A percentile compares a stretch with the other conserved stretches of the same genome.
Conservation (phyloP, 2,329 filamentous ascomycete genomes). For the Hysterium pulicare region DNA sequence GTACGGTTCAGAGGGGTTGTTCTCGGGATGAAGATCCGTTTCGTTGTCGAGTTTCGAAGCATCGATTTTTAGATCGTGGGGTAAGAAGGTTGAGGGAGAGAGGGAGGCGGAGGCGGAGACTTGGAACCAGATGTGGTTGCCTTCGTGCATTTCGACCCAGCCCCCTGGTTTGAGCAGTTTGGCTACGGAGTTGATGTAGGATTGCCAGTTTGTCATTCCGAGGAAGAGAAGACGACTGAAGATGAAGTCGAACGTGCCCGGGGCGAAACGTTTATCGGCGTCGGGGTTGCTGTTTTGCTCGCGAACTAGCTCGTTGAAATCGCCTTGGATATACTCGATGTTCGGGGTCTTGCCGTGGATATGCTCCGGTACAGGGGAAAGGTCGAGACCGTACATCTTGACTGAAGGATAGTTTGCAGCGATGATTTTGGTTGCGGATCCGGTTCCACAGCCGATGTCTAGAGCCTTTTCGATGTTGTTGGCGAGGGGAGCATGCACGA, state of each 20-base stretch:
- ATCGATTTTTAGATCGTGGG: not conserved
- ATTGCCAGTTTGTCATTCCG: slow-evolving; percentile 51
- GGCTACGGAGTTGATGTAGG: slow-evolving; percentile 40
- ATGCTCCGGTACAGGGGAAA: slow-evolving; percentile 21
- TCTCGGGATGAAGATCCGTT: not conserved
- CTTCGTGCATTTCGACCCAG: slow-evolving; percentile 40
- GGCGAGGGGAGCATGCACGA: slow-evolving; percentile 12
- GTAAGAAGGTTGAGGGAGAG: not conserved
- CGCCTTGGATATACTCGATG: slow-evolving; percentile 11
- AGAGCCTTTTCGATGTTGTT: slow-evolving; percentile 8
- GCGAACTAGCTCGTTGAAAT: slow-evolving; percentile 12
- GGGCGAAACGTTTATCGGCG: slow-evolving; percentile 41
- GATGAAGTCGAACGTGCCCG: slow-evolving; percentile 53
- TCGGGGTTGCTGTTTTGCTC: slow-evolving; percentile 4
- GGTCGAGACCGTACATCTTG: slow-evolving; percentile 13
- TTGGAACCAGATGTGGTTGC: slow-evolving; percentile 5
- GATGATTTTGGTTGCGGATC: slow-evolving; percentile 11
- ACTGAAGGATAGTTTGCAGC: slow-evolving; percentile 9
- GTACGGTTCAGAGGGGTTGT: not conserved
- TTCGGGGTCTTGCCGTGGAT: slow-evolving; percentile 9
- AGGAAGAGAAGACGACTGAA: slow-evolving; percentile 49
- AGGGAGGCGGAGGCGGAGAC: not conserved
- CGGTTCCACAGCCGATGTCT: slow-evolving; percentile 20
- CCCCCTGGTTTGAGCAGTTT: slow-evolving; percentile 44
- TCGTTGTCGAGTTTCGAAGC: not conserved